These are phyloP conservation scores for Angomonas desouzai DNA, from an alignment of 208 protist genomes.

Conservation along the genomic window DNA sequence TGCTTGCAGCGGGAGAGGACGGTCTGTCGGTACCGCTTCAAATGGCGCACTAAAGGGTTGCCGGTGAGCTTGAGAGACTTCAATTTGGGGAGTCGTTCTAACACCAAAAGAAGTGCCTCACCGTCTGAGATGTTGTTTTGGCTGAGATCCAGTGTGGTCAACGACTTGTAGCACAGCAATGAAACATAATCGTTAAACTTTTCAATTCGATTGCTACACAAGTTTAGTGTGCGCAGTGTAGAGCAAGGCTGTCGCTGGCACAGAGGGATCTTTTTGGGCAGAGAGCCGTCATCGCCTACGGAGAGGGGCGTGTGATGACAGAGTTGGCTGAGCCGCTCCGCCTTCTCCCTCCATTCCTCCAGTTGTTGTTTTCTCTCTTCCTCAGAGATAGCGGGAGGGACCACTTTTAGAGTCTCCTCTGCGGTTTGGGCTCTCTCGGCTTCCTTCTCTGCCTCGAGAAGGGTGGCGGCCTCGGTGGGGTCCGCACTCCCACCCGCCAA, in stretches of 20 bases:
- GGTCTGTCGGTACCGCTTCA: constrained; percentile 85
- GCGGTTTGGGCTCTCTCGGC: not conserved
- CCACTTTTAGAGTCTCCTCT: constrained; percentile 10
- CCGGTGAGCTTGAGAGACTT: constrained; percentile 83
- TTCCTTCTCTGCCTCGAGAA: not conserved
- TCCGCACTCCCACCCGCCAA: not conserved
- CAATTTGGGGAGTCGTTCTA: constrained; percentile 74
- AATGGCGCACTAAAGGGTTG: constrained; percentile 80
- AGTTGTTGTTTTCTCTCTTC: constrained; percentile 20
- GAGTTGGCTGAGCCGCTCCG: constrained; percentile 27
- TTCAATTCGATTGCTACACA: constrained; percentile 76
- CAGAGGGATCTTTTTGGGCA: constrained; percentile 18
- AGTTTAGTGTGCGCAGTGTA: constrained; percentile 77
- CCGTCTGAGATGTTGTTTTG: constrained; percentile 87
- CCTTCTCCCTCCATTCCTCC: constrained; percentile 24
- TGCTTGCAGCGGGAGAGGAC: constrained; percentile 55
- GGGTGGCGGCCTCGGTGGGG: not conserved
- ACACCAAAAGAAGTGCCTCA: constrained; percentile 72
- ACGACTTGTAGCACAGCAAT: constrained; percentile 66
- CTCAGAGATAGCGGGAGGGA: not conserved
- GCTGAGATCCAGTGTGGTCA: constrained; percentile 88
- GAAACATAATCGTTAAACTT: constrained; percentile 43
- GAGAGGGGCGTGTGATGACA: constrained; percentile 35
- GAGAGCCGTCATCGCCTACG: not conserved
- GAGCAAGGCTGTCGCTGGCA: constrained; percentile 56